These are phyloP conservation scores for Pleoardoris graminearum DNA, from an alignment of 2,329 filamentous ascomycete species.

Conservation along the genomic window DNA sequence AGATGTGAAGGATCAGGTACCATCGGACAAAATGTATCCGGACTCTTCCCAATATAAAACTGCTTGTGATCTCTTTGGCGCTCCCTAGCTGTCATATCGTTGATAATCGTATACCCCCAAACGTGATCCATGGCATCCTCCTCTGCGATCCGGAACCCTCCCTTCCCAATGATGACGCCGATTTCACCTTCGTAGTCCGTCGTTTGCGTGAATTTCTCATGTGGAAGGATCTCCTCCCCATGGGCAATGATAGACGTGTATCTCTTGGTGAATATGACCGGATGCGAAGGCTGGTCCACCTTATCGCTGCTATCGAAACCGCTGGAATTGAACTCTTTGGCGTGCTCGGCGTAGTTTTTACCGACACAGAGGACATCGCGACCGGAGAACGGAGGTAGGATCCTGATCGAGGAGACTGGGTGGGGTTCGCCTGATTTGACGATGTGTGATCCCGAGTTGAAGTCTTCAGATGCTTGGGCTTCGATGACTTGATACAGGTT, in stretches of 20 bases:
- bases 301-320: slow-evolving; percentile 62
- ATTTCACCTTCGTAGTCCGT: slow-evolving; percentile 62
- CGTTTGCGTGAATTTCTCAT: slow-evolving; percentile 54
- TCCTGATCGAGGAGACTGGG: slow-evolving; percentile 42
- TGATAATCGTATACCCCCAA: slow-evolving; percentile 62
- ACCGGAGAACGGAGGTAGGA: slow-evolving; percentile 53
- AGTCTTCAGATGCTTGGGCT: slow-evolving; percentile 47
- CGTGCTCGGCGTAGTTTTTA: slow-evolving; percentile 62
- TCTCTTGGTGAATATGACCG: slow-evolving; percentile 61
- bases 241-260: slow-evolving; percentile 57
- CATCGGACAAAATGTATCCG: slow-evolving; percentile 61
- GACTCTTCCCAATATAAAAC: slow-evolving; percentile 62
- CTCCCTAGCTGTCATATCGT: slow-evolving; percentile 31
- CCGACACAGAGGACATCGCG: slow-evolving; percentile 60
- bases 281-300: slow-evolving; percentile 55
- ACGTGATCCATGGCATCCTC: slow-evolving; percentile 55
- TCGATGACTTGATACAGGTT: slow-evolving; percentile 59
- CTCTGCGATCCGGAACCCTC: slow-evolving; percentile 51
- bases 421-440: slow-evolving; percentile 40
- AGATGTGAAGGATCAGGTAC: too few species aligned
- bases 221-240: slow-evolving; percentile 53
- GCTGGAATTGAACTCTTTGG: slow-evolving; percentile 60
- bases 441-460: slow-evolving; percentile 40
- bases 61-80: slow-evolving; percentile 55
- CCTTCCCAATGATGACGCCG: slow-evolving; percentile 59